phyloP scores from a whole-genome alignment of 495 filamentous ascomycete genomes.

The Xylaria intraflava region DNA sequence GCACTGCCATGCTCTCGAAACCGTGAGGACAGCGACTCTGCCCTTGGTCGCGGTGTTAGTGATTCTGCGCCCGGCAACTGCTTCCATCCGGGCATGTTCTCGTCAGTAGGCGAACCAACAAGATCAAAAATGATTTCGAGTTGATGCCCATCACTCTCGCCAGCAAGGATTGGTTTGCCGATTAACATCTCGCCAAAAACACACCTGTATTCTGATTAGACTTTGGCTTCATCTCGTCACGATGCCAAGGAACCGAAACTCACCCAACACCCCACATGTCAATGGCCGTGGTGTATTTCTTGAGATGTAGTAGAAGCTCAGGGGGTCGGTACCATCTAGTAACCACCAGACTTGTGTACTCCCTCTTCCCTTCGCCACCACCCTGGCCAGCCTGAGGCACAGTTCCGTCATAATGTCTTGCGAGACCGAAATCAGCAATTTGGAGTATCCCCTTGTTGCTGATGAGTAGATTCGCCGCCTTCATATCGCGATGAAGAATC shows the following conservation, averaged over 20 bases:
- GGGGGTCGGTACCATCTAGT: constrained; percentile 97
- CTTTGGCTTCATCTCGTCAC: not conserved
- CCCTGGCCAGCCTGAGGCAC: constrained; percentile 73
- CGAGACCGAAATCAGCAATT: constrained; percentile 95
- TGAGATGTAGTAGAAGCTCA: constrained; percentile 80
- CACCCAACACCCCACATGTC: constrained; percentile 98
- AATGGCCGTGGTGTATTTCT: constrained; percentile 88
- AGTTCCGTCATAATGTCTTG: constrained; percentile 84
- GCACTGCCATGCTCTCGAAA: constrained; percentile 65
- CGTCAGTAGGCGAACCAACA: constrained; percentile 84
- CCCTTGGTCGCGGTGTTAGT: constrained; percentile 55
- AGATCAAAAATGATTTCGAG: constrained; percentile 86
- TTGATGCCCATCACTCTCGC: constrained; percentile 83
- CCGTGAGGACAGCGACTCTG: constrained; percentile 58
- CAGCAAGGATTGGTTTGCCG: constrained; percentile 85
- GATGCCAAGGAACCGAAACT: constrained; percentile 16
- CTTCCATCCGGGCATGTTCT: constrained; percentile 90
- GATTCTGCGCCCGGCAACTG: constrained; percentile 73
- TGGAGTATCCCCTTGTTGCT: constrained; percentile 90
- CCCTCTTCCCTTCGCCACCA: constrained; percentile 75
- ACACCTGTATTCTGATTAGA: constrained; percentile 53
- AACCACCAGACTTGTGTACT: constrained; percentile 92
- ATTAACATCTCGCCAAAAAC: constrained; percentile 98
- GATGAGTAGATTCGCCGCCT: constrained; percentile 95
- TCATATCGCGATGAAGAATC: constrained; percentile 97